These are phyloP conservation scores for Terana coerulea DNA, from an alignment of 768 basidiomycete genomes.

Conservation along the genomic window DNA sequence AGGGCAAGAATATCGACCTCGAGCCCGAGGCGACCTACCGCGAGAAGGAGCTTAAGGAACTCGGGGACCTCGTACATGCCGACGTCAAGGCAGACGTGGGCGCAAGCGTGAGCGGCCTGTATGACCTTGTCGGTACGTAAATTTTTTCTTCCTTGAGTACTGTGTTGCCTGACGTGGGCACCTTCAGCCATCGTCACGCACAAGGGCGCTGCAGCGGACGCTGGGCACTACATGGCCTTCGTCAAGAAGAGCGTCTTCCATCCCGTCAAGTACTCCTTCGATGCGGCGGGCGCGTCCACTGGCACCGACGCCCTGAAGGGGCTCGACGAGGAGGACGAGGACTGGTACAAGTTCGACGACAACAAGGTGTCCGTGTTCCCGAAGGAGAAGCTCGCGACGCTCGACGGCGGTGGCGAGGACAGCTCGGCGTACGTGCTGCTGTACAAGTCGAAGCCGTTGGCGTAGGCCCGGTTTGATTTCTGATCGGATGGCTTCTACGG, in stretches of 20 bases:
- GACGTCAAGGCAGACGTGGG: constrained; percentile 68
- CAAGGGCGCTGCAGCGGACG: constrained; percentile 93
- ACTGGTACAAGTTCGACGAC: constrained; percentile 97
- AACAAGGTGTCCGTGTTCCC: constrained; percentile 89
- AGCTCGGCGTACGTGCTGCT: constrained; percentile 86
- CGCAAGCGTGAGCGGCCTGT: constrained; percentile 74
- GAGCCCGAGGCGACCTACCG: constrained; percentile 66
- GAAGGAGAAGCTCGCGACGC: constrained; percentile 73
- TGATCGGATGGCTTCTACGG: too few species aligned
- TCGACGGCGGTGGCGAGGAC: constrained; percentile 93
- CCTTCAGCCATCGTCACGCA: constrained; percentile 85
- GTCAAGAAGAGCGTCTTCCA: constrained; percentile 76
- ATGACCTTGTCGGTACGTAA: constrained; percentile 83
- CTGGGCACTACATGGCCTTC: constrained; percentile 94
- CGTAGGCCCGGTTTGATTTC: constrained; percentile 17
- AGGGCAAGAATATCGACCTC: constrained; percentile 37
- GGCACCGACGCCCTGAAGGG: not conserved
- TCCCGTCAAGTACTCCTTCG: constrained; percentile 26
- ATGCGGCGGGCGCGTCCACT: constrained; percentile 6
- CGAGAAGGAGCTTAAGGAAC: constrained; percentile 57
- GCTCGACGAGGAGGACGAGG: constrained; percentile 61
- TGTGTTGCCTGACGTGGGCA: not conserved
- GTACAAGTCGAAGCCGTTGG: constrained; percentile 64
- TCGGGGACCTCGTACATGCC: constrained; percentile 61
- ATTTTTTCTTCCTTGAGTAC: not conserved